Evolutionary conservation across 306 rosid species (phyloP), one percentile per base, ranked within the genome.

Genomic region (Nissolia schottii): DNA sequence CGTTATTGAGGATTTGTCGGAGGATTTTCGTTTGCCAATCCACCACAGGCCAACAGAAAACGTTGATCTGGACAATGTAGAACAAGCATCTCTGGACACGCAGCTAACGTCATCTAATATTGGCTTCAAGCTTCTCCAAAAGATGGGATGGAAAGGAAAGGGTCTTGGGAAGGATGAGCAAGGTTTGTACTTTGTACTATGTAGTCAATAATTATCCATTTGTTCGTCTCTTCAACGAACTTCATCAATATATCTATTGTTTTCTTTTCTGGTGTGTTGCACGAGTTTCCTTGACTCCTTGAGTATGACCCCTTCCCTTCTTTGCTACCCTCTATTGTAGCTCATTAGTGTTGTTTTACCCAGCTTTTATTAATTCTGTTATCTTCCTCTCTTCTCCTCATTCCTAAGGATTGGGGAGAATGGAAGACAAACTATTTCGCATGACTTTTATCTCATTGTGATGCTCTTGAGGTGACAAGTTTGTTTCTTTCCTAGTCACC

Each of bases 71-170:
- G 99, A 94, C 18, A 79, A 94, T 51, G 97, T 91, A 75, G 99
- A 94, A 78, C 97, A 91, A 81, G 99, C 99, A 53, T 94, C 99
- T 14, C 74, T 89, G 25, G 99, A 94, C 71, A 87, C 87, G 16
- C 95, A 91, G 18, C 77, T 94, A 79, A 64, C 87, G 16, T 91
- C 99, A 6, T 89, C 97, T 48, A 94, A 94, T 80, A 35, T 91
- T 70, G 99, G 99, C 19, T 94, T 86, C 84, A 86, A 87, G 90
- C 99, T 94, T 82, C 99, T 94, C 59, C 97, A 94, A 76, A 94
- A 94, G 77, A 94, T 94, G 97, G 99, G 99, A 24, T 94, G 99
- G 99, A 94, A 94, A 79, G 99, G 99, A 66, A 94, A 89, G 73
- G 99, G 99, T 64, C 95, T 94, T 12, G 99, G 97, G 81, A 91